Percentiles rank a stretch among this genome's conserved stretches.
Evolutionary conservation across 2,329 filamentous ascomycete genomes (phyloP).

Genomic region (Coniosporium tulheliwenetii): DNA sequence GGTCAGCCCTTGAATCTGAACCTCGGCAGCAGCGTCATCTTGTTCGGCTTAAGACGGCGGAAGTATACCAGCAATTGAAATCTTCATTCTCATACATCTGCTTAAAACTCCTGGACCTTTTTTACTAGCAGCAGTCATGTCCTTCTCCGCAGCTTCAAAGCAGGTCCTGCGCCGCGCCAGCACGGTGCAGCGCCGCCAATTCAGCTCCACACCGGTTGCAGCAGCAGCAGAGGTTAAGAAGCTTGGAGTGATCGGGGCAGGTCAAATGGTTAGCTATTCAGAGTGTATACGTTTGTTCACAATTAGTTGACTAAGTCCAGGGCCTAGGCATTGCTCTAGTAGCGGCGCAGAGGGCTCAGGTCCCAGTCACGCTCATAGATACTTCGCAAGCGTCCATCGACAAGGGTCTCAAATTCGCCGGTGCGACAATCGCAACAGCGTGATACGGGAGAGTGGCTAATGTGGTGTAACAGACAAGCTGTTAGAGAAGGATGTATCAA

Average conservation of each 20-base stretch:
- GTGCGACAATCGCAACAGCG: constrained; percentile 25
- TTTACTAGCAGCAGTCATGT: constrained; percentile 9
- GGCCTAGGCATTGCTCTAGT: constrained; percentile 92
- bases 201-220: constrained; percentile 51
- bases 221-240: constrained; percentile 63
- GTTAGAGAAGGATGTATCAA: constrained; percentile 80
- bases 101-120: no score
- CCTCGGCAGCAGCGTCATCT: no score
- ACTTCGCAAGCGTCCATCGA: constrained; percentile 69
- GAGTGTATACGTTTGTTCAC: background rate
- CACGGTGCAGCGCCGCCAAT: constrained; percentile 29
- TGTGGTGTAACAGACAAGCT: constrained; percentile 53
- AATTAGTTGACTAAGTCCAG: constrained; percentile 31
- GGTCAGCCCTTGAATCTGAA: no score
- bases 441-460: no score
- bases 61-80: no score
- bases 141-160: constrained; percentile 15
- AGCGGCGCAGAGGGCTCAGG: constrained; percentile 65
- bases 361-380: constrained; percentile 79
- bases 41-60: no score
- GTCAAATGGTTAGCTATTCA: constrained; percentile 63
- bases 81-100: no score
- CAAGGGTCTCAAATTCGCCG: constrained; percentile 80
- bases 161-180: constrained; percentile 10
- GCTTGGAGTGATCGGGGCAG: constrained; percentile 82